Percentiles rank a stretch among this genome's conserved stretches.
Conservation (phyloP, 495 filamentous ascomycete species). For the Collariella sp. region DNA sequence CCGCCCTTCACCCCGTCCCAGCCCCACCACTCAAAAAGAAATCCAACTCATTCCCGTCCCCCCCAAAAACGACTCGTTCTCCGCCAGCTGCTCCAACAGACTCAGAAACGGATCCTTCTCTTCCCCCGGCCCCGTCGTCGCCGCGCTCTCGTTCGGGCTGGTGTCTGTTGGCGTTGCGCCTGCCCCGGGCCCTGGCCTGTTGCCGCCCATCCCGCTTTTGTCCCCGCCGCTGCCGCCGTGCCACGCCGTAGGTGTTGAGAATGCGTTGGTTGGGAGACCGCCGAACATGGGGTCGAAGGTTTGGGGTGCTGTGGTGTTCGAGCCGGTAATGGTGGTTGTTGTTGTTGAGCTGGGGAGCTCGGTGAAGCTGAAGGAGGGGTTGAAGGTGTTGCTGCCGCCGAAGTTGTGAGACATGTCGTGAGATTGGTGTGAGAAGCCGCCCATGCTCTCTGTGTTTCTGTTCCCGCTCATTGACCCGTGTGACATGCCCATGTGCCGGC, state of each 20-base stretch:
- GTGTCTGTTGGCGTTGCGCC: conserved; percentile 30
- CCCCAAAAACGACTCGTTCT: conserved; percentile 54
- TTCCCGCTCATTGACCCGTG: conserved; percentile 20
- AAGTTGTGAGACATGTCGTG: conserved; percentile 5
- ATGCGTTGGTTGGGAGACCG: conserved; percentile 37
- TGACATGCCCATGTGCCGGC: conserved; percentile 10
- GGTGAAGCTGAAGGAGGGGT: conserved; percentile 20
- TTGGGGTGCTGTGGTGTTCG: conserved; percentile 16
- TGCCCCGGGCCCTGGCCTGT: conserved; percentile 14
- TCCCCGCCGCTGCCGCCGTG: conserved; percentile 15
- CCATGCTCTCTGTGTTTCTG: conserved; percentile 3
- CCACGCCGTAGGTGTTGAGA: conserved; percentile 39
- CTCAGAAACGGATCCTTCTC: conserved; percentile 77
- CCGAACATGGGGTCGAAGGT: conserved; percentile 53
- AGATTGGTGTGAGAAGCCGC: conserved; percentile 16
- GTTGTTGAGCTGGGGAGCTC: conserved; percentile 15
- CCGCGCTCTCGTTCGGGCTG: conserved; percentile 35
- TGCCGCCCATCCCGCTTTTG: neutral
- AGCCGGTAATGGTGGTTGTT: neutral
- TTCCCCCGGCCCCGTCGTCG: conserved; percentile 25
- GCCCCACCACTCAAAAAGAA: conserved; percentile 49
- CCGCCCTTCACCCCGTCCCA: neutral
- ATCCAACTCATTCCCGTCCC: conserved; percentile 48
- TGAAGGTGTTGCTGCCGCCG: conserved; percentile 11
- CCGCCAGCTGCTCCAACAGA: conserved; percentile 68